Base-by-base conservation (phyloP, 305 asterid species). In the Fraxinus latifolia region DNA sequence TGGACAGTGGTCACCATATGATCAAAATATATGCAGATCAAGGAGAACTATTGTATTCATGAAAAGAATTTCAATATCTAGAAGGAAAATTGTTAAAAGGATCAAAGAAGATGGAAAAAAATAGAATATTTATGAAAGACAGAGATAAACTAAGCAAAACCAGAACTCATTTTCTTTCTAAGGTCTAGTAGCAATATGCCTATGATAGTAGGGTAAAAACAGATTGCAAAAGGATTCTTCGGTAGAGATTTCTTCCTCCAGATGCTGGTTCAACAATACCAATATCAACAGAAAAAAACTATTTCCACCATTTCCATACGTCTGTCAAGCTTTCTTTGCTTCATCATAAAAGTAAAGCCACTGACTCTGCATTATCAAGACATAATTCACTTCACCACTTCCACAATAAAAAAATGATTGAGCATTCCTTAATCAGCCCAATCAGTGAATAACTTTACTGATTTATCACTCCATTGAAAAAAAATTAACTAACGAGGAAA, bases 141-240 rank as follows among this genome's bases (percentile, higher is more conserved):
- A 55, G 37, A 31, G 15, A 5, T 37, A 74, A 37, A 21, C 32
- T 25, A 73, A 33, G 83, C 80, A 74, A 62, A 42, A 37, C 23
- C 68, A 55, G 67, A 83, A 55, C 60, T 33, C 55, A 74, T 7
- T 19, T 71, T 73, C 47, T 81, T 75, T 68, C 14, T 71, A 68
- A 0, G 32, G 82, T 53, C 81, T 34, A 79, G 77, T 33, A 70
- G 37, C 65, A 53, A 53, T 53, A 53, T n/a, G 65, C 25, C 65
- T n/a, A 53, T n/a, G 9, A 53, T 53, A 53, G 25, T 53, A 53
- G 25, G 9, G 65, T 53, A 53, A 53, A 53, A 53, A 6, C 25
- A 53, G 65, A 53, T 53, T 1, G 65, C 25, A n/a, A 53, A 53
- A 53, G 65, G 25, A 53, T 53, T 17, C 65, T 3, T 53, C 0